phyloP scores from a whole-genome alignment of 2,329 filamentous ascomycete genomes.

The Ilyonectria robusta region DNA sequence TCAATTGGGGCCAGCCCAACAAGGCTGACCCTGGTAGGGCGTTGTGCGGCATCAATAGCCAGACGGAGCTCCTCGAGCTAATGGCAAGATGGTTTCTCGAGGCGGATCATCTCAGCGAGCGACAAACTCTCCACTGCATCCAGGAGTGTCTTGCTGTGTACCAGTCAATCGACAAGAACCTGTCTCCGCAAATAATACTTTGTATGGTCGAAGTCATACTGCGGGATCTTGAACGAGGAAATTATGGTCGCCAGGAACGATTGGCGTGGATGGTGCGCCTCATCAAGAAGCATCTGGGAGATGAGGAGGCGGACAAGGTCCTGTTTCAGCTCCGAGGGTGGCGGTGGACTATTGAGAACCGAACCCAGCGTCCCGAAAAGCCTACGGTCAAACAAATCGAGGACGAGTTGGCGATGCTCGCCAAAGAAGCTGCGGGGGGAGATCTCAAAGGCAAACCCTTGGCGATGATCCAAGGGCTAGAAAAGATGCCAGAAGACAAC shows the following conservation, averaged over 20 bases:
- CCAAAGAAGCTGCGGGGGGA: neutral
- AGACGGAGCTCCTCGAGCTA: constrained; percentile 47
- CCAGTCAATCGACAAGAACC: constrained; percentile 37
- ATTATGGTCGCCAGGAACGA: constrained; percentile 41
- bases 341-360: constrained; percentile 39
- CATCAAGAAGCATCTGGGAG: constrained; percentile 27
- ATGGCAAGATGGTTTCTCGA: constrained; percentile 51
- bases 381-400: neutral
- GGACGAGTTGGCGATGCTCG: neutral
- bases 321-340: constrained; percentile 38
- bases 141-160: constrained; percentile 47
- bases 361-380: neutral
- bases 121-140: constrained; percentile 50
- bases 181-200: constrained; percentile 47
- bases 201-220: constrained; percentile 48
- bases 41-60: constrained; percentile 19
- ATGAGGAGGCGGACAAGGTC: constrained; percentile 34
- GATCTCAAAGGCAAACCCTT: neutral
- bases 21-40: neutral
- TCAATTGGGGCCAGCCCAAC: constrained; percentile 21
- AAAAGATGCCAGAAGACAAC: neutral
- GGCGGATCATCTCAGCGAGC: constrained; percentile 47
- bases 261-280: constrained; percentile 45
- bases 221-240: constrained; percentile 53
- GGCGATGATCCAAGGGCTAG: neutral